Evolutionary conservation across 2,329 filamentous ascomycete genomes (phyloP).

Genomic region (Diaporthe helianthi): DNA sequence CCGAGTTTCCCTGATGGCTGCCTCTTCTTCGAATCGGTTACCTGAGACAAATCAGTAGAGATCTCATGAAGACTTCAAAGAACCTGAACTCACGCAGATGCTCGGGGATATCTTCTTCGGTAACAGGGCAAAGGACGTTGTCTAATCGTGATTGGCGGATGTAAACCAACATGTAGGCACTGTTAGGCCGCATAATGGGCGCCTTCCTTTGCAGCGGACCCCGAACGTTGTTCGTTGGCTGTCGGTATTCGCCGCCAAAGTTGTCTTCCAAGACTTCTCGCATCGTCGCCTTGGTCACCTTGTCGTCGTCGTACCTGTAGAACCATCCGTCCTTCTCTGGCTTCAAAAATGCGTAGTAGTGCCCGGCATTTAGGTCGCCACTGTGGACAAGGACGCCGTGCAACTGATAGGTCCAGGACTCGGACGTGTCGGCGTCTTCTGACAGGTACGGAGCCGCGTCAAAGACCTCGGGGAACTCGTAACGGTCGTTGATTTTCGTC

Average conservation of each 20-base stretch:
- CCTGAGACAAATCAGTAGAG: conserved; percentile 52
- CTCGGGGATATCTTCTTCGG: conserved; percentile 77
- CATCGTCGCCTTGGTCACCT: conserved; percentile 91
- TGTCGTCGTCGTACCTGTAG: conserved; percentile 97
- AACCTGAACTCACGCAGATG: conserved; percentile 71
- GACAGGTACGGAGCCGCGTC: conserved; percentile 88
- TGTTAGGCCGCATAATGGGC: conserved; percentile 72
- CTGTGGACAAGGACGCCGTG: conserved; percentile 97
- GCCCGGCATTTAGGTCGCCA: conserved; percentile 93
- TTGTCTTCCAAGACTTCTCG: conserved; percentile 96
- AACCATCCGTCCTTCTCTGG: conserved; percentile 92
- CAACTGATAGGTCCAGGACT: conserved; percentile 89
- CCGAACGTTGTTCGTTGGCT: conserved; percentile 55
- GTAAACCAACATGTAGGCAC: conserved; percentile 99
- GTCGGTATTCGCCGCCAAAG: conserved; percentile 85
- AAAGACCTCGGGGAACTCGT: conserved; percentile 85
- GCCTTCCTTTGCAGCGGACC: conserved; percentile 60
- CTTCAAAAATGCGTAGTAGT: conserved; percentile 98
- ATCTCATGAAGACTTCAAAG: conserved; percentile 1
- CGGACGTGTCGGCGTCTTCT: conserved; percentile 83
- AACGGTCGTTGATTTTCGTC: conserved; percentile 97
- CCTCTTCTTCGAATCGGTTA: conserved; percentile 81
- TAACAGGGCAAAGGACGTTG: conserved; percentile 77
- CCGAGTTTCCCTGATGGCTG: conserved; percentile 74
- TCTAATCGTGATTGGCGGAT: conserved; percentile 88